Conservation (phyloP, 306 rosid species). For the Gleditsia sinensis region DNA sequence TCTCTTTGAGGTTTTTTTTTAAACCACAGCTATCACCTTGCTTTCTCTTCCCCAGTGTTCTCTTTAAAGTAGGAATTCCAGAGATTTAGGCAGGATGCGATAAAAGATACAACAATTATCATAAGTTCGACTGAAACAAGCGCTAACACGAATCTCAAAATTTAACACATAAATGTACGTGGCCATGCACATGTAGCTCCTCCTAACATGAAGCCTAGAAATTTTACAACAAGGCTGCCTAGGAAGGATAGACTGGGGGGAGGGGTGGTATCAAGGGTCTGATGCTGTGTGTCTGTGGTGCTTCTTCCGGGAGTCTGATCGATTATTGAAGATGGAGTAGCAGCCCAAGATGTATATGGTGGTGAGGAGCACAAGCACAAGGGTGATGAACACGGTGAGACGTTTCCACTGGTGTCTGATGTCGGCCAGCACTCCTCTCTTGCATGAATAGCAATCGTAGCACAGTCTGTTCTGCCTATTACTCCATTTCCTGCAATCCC, state of each 20-base stretch:
- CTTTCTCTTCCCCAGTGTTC: not conserved
- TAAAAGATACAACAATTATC: not conserved
- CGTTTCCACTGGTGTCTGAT: constrained; percentile 66
- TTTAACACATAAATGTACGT: constrained; percentile 3
- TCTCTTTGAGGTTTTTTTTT: no score
- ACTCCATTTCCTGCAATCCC: constrained; percentile 71
- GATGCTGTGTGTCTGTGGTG: constrained; percentile 21
- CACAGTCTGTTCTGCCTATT: constrained; percentile 57
- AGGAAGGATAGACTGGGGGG: no score
- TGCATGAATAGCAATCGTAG: constrained; percentile 84
- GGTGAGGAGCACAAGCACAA: constrained; percentile 39
- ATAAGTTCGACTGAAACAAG: not conserved
- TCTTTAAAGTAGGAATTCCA: not conserved
- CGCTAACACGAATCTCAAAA: not conserved
- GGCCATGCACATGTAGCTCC: not conserved
- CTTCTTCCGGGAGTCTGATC: constrained; percentile 18
- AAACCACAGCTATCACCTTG: not conserved
- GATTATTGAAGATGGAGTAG: constrained; percentile 64
- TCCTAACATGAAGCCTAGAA: not conserved
- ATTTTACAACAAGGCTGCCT: not conserved
- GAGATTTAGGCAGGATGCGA: not conserved
- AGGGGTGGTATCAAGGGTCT: constrained; percentile 47
- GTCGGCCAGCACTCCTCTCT: constrained; percentile 73
- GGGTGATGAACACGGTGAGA: constrained; percentile 55
- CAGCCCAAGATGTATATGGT: constrained; percentile 72